These are phyloP conservation scores for Trichoderma asperellum DNA, from an alignment of 2,329 filamentous ascomycete genomes.

Conservation along the genomic window DNA sequence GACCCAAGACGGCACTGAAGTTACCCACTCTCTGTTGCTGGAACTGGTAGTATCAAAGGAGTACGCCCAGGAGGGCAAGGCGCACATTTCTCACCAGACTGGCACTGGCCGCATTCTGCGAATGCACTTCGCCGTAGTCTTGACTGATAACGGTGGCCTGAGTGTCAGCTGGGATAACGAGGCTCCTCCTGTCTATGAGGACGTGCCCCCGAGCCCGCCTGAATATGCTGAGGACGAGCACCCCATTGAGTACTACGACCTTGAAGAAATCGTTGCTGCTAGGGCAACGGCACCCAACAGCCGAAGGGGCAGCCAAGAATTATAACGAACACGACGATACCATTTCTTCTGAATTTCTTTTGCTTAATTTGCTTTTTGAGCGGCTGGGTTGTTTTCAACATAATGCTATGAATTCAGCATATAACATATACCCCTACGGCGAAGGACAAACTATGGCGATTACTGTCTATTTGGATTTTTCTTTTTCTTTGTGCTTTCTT, in stretches of 20 bases:
- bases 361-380: background rate
- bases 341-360: background rate
- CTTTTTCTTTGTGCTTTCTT: background rate
- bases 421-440: slow-evolving; percentile 17
- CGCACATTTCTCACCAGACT: slow-evolving; percentile 75
- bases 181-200: slow-evolving; percentile 88
- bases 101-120: slow-evolving; percentile 87
- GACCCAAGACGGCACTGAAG: slow-evolving; percentile 72
- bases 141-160: slow-evolving; percentile 83
- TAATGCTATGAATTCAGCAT: slow-evolving; percentile 8
- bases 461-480: background rate
- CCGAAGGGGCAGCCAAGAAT: slow-evolving; percentile 26
- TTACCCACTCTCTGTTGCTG: slow-evolving; percentile 83
- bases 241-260: slow-evolving; percentile 45
- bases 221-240: slow-evolving; percentile 56
- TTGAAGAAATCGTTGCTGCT: slow-evolving; percentile 42
- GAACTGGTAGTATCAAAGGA: slow-evolving; percentile 96
- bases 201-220: slow-evolving; percentile 86
- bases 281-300: slow-evolving; percentile 28
- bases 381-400: slow-evolving; percentile 16
- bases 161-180: slow-evolving; percentile 98
- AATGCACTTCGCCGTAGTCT: slow-evolving; percentile 83
- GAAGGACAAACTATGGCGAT: slow-evolving; percentile 12
- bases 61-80: slow-evolving; percentile 73
- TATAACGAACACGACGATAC: slow-evolving; percentile 12